Conservation (phyloP, 331 rosid genomes). For the Saraca asoca region DNA sequence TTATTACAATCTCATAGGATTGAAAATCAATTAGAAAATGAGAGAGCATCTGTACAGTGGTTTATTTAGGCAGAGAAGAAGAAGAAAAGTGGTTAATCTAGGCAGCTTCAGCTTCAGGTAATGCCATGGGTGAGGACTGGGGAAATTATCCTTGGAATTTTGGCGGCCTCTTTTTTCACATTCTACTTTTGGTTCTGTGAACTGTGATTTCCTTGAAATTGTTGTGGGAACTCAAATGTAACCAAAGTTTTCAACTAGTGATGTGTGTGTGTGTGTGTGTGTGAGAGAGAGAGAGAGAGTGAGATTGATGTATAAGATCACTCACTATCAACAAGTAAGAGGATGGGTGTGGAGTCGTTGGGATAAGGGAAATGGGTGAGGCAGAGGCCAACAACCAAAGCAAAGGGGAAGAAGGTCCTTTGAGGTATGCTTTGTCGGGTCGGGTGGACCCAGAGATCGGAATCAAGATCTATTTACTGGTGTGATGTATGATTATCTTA, state of each 20-base stretch:
- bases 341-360: constrained; percentile 71
- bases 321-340: constrained; percentile 39
- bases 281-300: constrained; percentile 23
- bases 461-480: constrained; percentile 62
- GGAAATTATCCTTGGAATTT: constrained; percentile 23
- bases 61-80: constrained; percentile 47
- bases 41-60: constrained; percentile 69
- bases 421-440: constrained; percentile 62
- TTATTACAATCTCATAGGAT: constrained; percentile 47
- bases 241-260: constrained; percentile 45
- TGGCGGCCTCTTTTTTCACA: constrained; percentile 42
- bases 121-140: constrained; percentile 48
- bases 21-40: constrained; percentile 38
- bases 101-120: constrained; percentile 38
- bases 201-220: constrained; percentile 46
- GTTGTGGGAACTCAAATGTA: constrained; percentile 43
- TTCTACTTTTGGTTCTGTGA: constrained; percentile 47
- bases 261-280: constrained; percentile 18
- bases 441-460: constrained; percentile 80
- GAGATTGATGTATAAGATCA: constrained; percentile 45
- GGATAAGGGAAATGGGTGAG: constrained; percentile 47
- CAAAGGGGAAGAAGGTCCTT: constrained; percentile 34
- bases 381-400: constrained; percentile 64
- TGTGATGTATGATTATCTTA: constrained; percentile 58
- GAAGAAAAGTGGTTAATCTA: constrained; percentile 35